These are phyloP conservation scores for Ogataea siamensis DNA, from an alignment of 805 yeast genomes.

Conservation along the genomic window DNA sequence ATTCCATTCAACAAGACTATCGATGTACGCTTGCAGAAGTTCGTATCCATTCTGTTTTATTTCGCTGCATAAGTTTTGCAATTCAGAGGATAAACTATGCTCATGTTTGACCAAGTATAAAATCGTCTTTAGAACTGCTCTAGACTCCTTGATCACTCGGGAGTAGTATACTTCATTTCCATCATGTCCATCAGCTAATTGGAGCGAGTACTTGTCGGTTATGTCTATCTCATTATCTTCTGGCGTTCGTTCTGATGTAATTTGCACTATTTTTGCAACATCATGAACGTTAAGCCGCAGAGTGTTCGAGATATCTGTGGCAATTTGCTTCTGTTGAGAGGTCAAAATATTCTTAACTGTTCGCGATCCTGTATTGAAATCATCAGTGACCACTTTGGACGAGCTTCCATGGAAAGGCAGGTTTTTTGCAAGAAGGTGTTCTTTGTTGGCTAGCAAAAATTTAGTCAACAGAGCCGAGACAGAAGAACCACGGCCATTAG, in stretches of 20 bases:
- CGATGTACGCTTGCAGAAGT: slow-evolving; percentile 34
- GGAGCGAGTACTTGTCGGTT: slow-evolving; percentile 25
- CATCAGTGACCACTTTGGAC: slow-evolving; percentile 1
- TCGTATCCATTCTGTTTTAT: slow-evolving; percentile 26
- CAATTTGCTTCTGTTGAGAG: slow-evolving; percentile 38
- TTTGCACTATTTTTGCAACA: slow-evolving; percentile 46
- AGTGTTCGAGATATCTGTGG: slow-evolving; percentile 38
- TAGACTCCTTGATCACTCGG: slow-evolving; percentile 50
- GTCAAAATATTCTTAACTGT: slow-evolving; percentile 14
- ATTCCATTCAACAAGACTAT: slow-evolving; percentile 13
- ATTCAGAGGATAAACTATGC: slow-evolving; percentile 23
- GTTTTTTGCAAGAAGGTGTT: slow-evolving; percentile 14
- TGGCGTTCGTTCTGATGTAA: slow-evolving; percentile 38
- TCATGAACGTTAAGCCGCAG: slow-evolving; percentile 44
- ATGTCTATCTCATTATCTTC: slow-evolving; percentile 26
- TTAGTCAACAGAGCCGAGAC: slow-evolving; percentile 10
- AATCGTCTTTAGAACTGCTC: slow-evolving; percentile 44
- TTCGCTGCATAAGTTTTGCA: slow-evolving; percentile 40
- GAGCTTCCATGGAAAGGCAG: slow-evolving; percentile 16
- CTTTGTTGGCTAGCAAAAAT: slow-evolving; percentile 15
- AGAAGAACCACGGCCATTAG: slow-evolving; percentile 12
- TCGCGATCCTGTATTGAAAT: slow-evolving; percentile 17
- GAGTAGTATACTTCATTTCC: slow-evolving; percentile 37
- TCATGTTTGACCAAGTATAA: slow-evolving; percentile 33
- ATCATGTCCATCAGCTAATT: slow-evolving; percentile 35